Evolutionary conservation across 2,329 filamentous ascomycete species (phyloP), one percentile per base, ranked within the genome.

Genomic region (Huntiella bhutanensis): DNA sequence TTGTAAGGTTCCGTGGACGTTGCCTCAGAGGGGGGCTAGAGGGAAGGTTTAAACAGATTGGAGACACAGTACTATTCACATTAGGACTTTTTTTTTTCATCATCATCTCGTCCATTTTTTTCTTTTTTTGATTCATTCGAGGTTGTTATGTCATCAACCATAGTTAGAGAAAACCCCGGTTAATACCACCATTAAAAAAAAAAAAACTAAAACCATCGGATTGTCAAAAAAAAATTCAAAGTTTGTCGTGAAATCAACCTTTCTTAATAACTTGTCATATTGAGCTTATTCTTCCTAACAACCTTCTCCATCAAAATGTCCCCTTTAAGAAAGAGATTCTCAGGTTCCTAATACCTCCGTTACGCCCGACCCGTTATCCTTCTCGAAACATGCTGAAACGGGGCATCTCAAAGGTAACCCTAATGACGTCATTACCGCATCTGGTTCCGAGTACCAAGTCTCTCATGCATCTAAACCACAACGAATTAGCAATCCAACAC

Each of bases 1-100:
- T 47, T 82, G 78, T 58, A 66, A 73, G 40, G 72, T 75, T 55
- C 78, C 79, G 12, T 83, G 79, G 79, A 77, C 77, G 43, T 63
- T 83, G 43, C 78, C 78, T 16, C 42, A 49, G 2, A 70, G 74
- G 56, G 66, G 71, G 53, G 63, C 63, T 39, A 56, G 59, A 15
- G 51, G 53, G 28, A 44, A 44, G 36, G 46, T 41, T 12, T 48
- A 39, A 28, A 11, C n/a, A 10, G 19, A 12, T n/a, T n/a, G 15
- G 34, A 15, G 34, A 19, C 5, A 19, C 2, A 19, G 17, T 19
- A 19, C 5, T 5, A 19, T 19, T 19, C 17, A 19, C 17, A 19
- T 19, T 2, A 19, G 13, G 15, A n/a, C n/a, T n/a, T 34, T 32
- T 10, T 13, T 38, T 38, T 13, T n/a, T n/a, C n/a, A n/a, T n/a